Percentiles rank a stretch among this genome's conserved stretches.
Conservation (phyloP, 345 rosid species). For the Acer yangbiense region DNA sequence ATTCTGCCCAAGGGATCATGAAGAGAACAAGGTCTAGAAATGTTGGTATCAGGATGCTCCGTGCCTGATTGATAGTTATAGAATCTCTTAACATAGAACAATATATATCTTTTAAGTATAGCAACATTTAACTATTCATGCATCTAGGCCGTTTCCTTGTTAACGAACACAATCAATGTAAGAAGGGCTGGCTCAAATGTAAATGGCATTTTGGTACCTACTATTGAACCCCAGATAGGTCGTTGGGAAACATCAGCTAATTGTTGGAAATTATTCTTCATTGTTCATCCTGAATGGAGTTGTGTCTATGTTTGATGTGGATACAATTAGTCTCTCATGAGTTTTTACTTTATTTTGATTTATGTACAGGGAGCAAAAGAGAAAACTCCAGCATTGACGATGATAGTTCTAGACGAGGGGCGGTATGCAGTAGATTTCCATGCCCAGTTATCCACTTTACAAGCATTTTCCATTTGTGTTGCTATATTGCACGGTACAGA, state of each 20-base stretch:
- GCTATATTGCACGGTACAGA: slow-evolving; percentile 64
- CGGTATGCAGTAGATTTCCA: slow-evolving; percentile 85
- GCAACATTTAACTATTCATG: too few species aligned
- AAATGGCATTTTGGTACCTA: background rate
- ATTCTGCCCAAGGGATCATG: background rate
- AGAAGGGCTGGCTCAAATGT: too few species aligned
- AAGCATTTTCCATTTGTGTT: slow-evolving; percentile 88
- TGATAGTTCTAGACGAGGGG: slow-evolving; percentile 59
- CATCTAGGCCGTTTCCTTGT: too few species aligned
- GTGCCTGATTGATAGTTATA: background rate
- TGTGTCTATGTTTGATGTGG: background rate
- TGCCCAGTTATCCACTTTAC: slow-evolving; percentile 78
- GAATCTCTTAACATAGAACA: background rate
- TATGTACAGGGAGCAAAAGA: slow-evolving; percentile 69
- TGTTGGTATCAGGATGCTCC: background rate
- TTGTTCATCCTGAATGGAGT: background rate
- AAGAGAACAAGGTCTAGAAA: background rate
- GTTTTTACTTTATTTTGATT: slow-evolving; percentile 13
- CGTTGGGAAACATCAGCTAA: slow-evolving; percentile 8
- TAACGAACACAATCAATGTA: too few species aligned
- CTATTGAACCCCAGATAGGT: background rate
- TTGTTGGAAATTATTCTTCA: background rate
- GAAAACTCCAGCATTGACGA: slow-evolving; percentile 62
- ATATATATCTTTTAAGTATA: too few species aligned
- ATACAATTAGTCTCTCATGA: slow-evolving; percentile 10